Evolutionary conservation across 108 stramenopile genomes (phyloP).

Genomic region (Epithemia pelagica): DNA sequence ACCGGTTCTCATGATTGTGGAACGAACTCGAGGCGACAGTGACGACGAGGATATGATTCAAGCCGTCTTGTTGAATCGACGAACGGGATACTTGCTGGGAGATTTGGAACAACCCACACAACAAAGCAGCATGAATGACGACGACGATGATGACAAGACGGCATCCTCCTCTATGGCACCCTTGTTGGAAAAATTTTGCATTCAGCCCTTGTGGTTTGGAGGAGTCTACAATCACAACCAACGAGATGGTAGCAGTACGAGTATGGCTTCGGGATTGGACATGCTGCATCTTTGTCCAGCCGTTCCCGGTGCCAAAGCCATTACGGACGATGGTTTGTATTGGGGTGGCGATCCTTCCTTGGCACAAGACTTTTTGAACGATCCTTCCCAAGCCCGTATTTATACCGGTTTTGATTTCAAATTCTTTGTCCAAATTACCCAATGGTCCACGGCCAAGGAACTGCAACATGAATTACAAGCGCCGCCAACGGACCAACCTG

Average conservation of each 20-base stretch:
- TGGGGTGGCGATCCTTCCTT: conserved; percentile 76
- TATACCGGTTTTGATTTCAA: conserved; percentile 83
- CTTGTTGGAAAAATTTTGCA: conserved; percentile 66
- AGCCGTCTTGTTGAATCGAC: conserved; percentile 65
- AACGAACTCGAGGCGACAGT: conserved; percentile 32
- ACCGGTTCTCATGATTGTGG: conserved; percentile 61
- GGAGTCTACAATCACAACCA: conserved; percentile 34
- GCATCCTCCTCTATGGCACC: conserved; percentile 11
- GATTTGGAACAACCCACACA: conserved; percentile 51
- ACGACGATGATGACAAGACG: conserved; percentile 4
- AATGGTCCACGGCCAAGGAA: conserved; percentile 28
- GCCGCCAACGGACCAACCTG: conserved; percentile 38
- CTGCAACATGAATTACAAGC: conserved; percentile 17
- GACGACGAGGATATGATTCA: conserved; percentile 3
- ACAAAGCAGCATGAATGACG: not conserved
- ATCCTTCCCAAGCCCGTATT: conserved; percentile 35
- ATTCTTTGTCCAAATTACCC: conserved; percentile 76
- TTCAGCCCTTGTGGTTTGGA: conserved; percentile 84
- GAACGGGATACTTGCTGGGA: conserved; percentile 81
- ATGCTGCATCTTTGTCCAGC: conserved; percentile 65
- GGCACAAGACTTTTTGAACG: conserved; percentile 72
- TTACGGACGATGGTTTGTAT: conserved; percentile 71
- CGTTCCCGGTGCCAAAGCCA: conserved; percentile 46
- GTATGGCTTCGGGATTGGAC: conserved; percentile 31
- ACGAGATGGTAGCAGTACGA: not conserved